These are phyloP conservation scores for Rhododendron henanense DNA, from an alignment of 148 eudicot genomes.

Conservation along the genomic window DNA sequence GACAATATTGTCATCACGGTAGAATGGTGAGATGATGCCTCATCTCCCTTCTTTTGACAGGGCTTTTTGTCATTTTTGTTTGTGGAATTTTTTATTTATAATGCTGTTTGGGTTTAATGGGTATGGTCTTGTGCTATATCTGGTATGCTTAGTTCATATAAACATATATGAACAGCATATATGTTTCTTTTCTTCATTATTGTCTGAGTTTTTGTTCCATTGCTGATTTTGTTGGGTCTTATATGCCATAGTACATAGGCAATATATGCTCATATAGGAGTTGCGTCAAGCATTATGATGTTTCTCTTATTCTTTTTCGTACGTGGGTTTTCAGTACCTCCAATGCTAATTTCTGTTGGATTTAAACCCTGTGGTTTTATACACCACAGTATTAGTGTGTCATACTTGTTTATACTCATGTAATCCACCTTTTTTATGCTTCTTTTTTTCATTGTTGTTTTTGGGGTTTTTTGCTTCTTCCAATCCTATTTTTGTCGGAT, in stretches of 20 bases:
- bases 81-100: too few relatives aligned
- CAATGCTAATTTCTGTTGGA: slow-evolving; percentile 6
- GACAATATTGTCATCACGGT: neutral
- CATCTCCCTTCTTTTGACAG: neutral
- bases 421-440: neutral
- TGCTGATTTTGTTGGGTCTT: neutral
- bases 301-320: neutral
- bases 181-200: too few relatives aligned
- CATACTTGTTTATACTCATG: neutral
- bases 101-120: too few relatives aligned
- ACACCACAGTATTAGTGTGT: neutral
- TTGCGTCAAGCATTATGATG: neutral
- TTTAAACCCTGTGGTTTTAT: neutral
- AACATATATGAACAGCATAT: too few relatives aligned
- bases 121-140: too few relatives aligned
- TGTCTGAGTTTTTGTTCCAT: neutral
- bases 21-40: neutral
- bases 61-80: neutral
- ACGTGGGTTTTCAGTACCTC: neutral
- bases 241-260: neutral
- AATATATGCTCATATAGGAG: neutral
- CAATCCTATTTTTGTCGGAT: neutral
- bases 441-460: neutral
- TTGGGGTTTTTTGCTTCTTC: neutral
- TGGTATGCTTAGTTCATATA: too few relatives aligned